Evolutionary conservation across 139 green algal genomes (phyloP).

Genomic region (Spirogloea muscicola): DNA sequence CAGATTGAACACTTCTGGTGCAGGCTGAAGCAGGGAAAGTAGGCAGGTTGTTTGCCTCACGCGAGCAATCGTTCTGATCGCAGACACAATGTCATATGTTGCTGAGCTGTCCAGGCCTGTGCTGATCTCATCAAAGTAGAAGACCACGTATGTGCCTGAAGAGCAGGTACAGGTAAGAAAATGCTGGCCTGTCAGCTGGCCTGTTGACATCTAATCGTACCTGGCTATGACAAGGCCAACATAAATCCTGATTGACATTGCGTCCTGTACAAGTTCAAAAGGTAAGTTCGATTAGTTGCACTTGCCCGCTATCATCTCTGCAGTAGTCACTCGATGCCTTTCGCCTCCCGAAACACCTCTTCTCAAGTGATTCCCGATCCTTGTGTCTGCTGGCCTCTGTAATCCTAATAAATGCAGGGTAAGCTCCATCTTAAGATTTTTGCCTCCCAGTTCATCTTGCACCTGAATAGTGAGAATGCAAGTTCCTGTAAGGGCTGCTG

Average conservation of each 20-base stretch:
- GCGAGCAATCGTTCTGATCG: slow-evolving; percentile 32
- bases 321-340: slow-evolving; percentile 65
- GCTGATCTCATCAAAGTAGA: slow-evolving; percentile 59
- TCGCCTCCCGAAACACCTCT: slow-evolving; percentile 58
- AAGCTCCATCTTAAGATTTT: slow-evolving; percentile 8
- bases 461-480: slow-evolving; percentile 7
- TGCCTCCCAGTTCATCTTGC: not conserved
- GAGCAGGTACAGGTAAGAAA: too few relatives aligned
- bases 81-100: slow-evolving; percentile 57
- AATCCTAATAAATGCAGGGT: slow-evolving; percentile 8
- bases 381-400: not conserved
- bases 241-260: too few relatives aligned
- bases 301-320: slow-evolving; percentile 62
- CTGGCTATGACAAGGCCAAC: too few relatives aligned
- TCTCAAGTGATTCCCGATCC: too few relatives aligned
- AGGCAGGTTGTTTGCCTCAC: slow-evolving; percentile 28
- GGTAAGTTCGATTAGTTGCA: too few relatives aligned
- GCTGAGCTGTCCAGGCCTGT: slow-evolving; percentile 59
- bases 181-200: too few relatives aligned
- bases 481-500: not conserved
- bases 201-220: too few relatives aligned
- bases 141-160: slow-evolving; percentile 23
- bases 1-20: slow-evolving; percentile 63
- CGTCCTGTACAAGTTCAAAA: too few relatives aligned
- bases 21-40: slow-evolving; percentile 76